Conservation (phyloP, 768 basidiomycete species). For the Aureoboletus auriporus region DNA sequence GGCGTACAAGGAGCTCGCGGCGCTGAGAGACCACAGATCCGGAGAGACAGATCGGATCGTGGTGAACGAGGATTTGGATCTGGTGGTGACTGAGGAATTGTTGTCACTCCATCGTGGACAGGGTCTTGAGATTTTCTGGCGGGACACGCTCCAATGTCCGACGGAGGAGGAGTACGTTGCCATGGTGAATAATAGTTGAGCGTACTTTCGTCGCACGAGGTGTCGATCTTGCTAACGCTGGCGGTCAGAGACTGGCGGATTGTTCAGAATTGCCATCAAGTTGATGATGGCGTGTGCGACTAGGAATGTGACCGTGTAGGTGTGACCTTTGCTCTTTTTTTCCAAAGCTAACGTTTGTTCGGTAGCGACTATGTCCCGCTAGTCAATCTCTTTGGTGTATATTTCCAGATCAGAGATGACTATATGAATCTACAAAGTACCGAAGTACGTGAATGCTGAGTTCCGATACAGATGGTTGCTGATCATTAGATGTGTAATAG, state of each 20-base stretch:
- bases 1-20: conserved; percentile 74
- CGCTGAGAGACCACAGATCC: conserved; percentile 8
- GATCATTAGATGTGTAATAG: conserved; percentile 29
- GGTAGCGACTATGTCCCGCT: conserved; percentile 85
- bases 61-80: conserved; percentile 75
- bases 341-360: neutral
- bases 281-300: conserved; percentile 92
- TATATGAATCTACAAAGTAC: conserved; percentile 91
- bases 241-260: conserved; percentile 82
- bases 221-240: conserved; percentile 23
- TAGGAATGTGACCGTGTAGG: conserved; percentile 55
- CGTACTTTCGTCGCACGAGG: conserved; percentile 54
- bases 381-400: conserved; percentile 91
- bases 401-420: conserved; percentile 96
- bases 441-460: conserved; percentile 46
- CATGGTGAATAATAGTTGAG: conserved; percentile 94
- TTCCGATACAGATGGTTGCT: neutral
- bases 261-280: conserved; percentile 89
- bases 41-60: conserved; percentile 25
- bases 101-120: conserved; percentile 92
- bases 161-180: conserved; percentile 91
- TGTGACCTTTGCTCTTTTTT: neutral
- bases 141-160: conserved; percentile 87
- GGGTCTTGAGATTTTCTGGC: conserved; percentile 91
- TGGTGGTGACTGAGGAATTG: conserved; percentile 47